A percentile compares a stretch with the other conserved stretches of the same genome.
phyloP scores from a whole-genome alignment of 306 rosid genomes.

The Ochetophila trinervis region DNA sequence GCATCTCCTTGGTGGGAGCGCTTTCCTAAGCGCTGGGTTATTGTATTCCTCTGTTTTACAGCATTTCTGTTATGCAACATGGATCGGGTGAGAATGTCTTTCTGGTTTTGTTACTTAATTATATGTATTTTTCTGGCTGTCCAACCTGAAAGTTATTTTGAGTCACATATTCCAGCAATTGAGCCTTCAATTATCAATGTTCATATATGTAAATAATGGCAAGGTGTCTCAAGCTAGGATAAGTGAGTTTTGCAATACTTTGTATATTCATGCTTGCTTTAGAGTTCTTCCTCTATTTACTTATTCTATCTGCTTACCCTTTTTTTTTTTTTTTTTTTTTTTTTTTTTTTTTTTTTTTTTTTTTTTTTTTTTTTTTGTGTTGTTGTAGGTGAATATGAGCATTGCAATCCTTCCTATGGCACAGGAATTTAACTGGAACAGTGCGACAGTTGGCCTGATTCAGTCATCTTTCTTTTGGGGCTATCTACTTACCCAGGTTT shows the following conservation, averaged over 20 bases:
- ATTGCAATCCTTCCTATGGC: constrained; percentile 98
- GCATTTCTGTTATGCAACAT: constrained; percentile 89
- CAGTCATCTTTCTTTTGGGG: constrained; percentile 99
- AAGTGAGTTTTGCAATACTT: not conserved
- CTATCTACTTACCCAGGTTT: constrained; percentile 92
- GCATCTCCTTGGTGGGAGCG: constrained; percentile 63
- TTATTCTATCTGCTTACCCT: constrained; percentile 21
- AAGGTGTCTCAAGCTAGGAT: not conserved
- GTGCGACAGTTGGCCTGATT: constrained; percentile 91
- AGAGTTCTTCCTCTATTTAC: constrained; percentile 16
- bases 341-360: not conserved
- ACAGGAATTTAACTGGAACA: constrained; percentile 85
- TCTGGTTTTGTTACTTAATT: not conserved
- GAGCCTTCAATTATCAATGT: not conserved
- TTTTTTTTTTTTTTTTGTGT: too few relatives aligned
- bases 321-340: not conserved
- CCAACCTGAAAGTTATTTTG: not conserved
- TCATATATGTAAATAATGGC: not conserved
- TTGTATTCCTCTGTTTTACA: constrained; percentile 84
- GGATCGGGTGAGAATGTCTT: constrained; percentile 86
- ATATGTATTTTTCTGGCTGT: not conserved
- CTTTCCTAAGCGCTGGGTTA: constrained; percentile 92
- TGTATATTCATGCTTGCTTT: not conserved
- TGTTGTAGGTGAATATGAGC: constrained; percentile 87
- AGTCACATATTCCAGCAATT: constrained; percentile 3